phyloP scores from a whole-genome alignment of 805 yeast species.

The Metschnikowia koreensis region DNA sequence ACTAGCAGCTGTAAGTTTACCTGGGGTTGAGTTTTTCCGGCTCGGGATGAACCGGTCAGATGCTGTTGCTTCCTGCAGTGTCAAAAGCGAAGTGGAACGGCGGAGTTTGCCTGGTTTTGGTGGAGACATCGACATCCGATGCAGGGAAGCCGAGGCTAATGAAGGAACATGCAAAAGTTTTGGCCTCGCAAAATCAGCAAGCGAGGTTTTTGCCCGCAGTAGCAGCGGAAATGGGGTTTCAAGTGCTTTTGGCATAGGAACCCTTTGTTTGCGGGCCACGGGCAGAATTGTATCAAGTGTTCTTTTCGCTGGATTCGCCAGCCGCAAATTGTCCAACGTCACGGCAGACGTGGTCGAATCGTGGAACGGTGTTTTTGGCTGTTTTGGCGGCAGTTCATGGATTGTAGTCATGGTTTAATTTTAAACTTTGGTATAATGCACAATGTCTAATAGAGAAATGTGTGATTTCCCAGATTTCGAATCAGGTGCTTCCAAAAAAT shows the following conservation, averaged over 20 bases:
- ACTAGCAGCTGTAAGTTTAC: slow-evolving; percentile 34
- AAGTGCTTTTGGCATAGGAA: slow-evolving; percentile 4
- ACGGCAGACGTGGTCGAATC: slow-evolving; percentile 15
- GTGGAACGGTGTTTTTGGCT: slow-evolving; percentile 17
- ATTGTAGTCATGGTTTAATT: not conserved
- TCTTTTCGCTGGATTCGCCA: slow-evolving; percentile 11
- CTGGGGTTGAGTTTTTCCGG: slow-evolving; percentile 38
- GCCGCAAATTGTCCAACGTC: slow-evolving; percentile 14
- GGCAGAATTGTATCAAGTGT: slow-evolving; percentile 12
- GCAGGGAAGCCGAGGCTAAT: not conserved
- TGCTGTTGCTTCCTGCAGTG: slow-evolving; percentile 12
- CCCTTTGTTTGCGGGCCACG: slow-evolving; percentile 8
- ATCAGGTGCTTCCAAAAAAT: too few relatives aligned
- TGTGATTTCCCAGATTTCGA: too few relatives aligned
- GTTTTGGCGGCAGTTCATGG: slow-evolving; percentile 13
- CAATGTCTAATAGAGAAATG: too few relatives aligned
- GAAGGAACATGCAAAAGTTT: slow-evolving; percentile 8
- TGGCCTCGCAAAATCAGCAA: slow-evolving; percentile 17
- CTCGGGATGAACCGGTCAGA: slow-evolving; percentile 46
- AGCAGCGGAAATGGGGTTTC: slow-evolving; percentile 11
- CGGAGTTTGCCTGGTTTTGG: slow-evolving; percentile 21
- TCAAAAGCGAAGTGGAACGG: slow-evolving; percentile 17
- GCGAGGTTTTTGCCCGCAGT: slow-evolving; percentile 15
- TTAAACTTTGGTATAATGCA: not conserved
- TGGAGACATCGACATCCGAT: slow-evolving; percentile 15